Conservation (phyloP, 1,284 basidiomycete genomes). For the Ganoderma lingzhi region DNA sequence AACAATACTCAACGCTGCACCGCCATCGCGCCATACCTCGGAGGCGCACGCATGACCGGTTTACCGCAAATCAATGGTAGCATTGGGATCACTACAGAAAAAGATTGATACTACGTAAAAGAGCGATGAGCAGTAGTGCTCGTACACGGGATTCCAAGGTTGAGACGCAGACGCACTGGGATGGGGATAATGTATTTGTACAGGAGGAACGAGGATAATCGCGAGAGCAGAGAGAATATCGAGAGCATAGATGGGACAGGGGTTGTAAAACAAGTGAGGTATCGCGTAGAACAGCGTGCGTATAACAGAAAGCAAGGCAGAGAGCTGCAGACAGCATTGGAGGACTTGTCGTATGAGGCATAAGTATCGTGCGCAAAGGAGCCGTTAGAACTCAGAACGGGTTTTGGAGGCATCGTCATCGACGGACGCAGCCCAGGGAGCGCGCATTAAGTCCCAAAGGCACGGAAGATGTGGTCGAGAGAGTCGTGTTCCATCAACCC, state of each 20-base stretch:
- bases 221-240: not conserved
- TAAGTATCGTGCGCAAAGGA: not conserved
- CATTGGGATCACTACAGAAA: not conserved
- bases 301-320: not conserved
- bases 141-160: not conserved
- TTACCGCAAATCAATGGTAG: not conserved
- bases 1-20: not conserved
- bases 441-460: not conserved
- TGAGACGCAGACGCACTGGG: not conserved
- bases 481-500: not conserved
- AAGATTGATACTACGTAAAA: not conserved
- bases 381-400: not conserved
- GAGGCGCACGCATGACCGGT: not conserved
- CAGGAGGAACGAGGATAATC: not conserved
- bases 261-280: not conserved
- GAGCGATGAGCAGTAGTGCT: not conserved
- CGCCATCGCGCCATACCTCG: not conserved
- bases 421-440: not conserved
- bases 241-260: not conserved
- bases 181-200: not conserved
- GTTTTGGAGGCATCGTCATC: not conserved
- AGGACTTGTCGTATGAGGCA: not conserved
- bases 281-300: not conserved
- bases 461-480: not conserved
- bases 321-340: not conserved